Base-by-base conservation (phyloP, 2,329 filamentous ascomycete genomes). In the Raffaelea ambrosiae region DNA sequence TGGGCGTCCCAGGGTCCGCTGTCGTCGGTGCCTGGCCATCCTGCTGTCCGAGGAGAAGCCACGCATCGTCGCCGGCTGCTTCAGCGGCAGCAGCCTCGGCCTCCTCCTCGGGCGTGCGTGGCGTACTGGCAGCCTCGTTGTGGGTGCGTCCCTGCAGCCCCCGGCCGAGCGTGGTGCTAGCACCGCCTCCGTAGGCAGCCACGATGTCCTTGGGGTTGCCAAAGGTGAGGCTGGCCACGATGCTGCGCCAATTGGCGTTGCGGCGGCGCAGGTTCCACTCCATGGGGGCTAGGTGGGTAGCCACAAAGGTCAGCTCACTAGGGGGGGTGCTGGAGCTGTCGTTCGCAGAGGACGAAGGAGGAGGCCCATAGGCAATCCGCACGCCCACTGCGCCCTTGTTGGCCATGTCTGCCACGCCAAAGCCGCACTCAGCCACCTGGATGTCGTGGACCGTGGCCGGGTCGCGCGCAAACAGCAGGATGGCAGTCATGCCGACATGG, bases 361-460 rank as follows among this genome's bases (percentile, higher is more conserved):
- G 26, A 29, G 26, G 26, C n/a, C 19, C 59, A 57, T 87, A 84
- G 14, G 79, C 73, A 40, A 93, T 66, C 31, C 89, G 76, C 51
- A 91, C 73, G 0, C 85, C 93, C 1, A 95, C 85, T 3, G 89
- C 91, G 26, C 91, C 93, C 66, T 98, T 98, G 65, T 96, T 96
- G 16, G 89, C 93, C 84, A 95, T 93, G 44, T 91, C 84, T 49
- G 82, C 83, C 1, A 89, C 65, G 1, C 93, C 93, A 43, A 96
- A 85, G 0, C 93, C 90, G 2, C 89, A 84, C 46, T 86, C 86
- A 2, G 85, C 88, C n/a, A 79, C 82, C 54, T 88, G 77, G n/a
- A 93, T 69, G 58, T 77, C 71, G 46, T 70, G 68, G 45, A 96
- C 70, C 21, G 75, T 71, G 9, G 73, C 65, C 0, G 76, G 71